Percentiles rank a stretch among this genome's conserved stretches.
Evolutionary conservation across 768 basidiomycete genomes (phyloP).

Genomic region (Cystofilobasidium bisporidii): DNA sequence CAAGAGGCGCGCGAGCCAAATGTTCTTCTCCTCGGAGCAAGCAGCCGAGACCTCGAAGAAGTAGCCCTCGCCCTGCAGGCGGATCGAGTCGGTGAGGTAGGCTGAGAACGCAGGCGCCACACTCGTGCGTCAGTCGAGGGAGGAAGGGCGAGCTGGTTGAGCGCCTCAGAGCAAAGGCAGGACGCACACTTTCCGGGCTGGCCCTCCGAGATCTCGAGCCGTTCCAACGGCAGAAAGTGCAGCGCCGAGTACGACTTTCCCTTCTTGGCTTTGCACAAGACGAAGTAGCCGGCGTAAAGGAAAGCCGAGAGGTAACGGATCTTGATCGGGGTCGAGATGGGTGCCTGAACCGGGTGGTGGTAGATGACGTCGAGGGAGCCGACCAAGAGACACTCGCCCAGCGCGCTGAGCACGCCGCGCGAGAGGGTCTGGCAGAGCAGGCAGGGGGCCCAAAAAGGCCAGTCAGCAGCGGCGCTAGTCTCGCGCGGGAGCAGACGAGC

Average conservation of each 20-base stretch:
- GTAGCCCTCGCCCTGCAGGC: conserved; percentile 58
- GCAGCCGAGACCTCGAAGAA: conserved; percentile 78
- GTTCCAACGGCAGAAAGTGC: conserved; percentile 74
- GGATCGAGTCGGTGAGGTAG: conserved; percentile 70
- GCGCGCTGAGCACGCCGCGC: conserved; percentile 45
- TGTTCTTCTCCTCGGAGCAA: conserved; percentile 69
- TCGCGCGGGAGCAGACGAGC: neutral
- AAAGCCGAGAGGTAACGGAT: conserved; percentile 86
- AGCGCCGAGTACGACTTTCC: conserved; percentile 64
- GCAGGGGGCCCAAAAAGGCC: too few relatives aligned
- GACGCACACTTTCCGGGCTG: conserved; percentile 47
- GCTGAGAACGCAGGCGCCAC: too few relatives aligned
- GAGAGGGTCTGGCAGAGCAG: conserved; percentile 31
- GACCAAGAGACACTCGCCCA: conserved; percentile 68
- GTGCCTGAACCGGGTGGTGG: conserved; percentile 51
- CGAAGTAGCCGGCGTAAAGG: conserved; percentile 73
- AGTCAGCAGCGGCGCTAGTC: too few relatives aligned
- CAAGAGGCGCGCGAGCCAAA: conserved; percentile 69
- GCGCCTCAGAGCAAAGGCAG: neutral
- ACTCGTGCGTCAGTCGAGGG: too few relatives aligned
- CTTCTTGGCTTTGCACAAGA: conserved; percentile 77
- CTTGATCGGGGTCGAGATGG: conserved; percentile 48
- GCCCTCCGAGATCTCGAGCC: conserved; percentile 61
- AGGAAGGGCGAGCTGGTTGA: conserved; percentile 5
- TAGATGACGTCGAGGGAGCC: conserved; percentile 82